Conservation (phyloP, 306 rosid genomes). For the Oxytropis ochrocephala region DNA sequence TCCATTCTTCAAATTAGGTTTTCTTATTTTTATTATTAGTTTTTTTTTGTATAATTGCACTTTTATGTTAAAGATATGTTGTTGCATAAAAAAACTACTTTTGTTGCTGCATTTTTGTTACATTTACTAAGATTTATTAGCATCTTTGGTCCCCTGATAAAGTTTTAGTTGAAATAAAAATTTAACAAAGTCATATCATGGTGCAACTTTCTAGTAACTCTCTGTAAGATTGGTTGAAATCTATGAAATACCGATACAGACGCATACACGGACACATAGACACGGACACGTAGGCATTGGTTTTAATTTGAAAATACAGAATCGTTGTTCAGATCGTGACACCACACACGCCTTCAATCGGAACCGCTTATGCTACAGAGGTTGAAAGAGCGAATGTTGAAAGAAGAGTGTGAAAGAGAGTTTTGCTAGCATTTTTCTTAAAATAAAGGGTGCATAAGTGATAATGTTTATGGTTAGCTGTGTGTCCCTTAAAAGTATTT, state of each 20-base stretch:
- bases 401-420: no score
- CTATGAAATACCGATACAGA: no score
- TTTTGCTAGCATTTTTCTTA: no score
- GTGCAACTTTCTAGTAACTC: neutral
- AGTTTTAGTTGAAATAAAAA: neutral
- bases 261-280: no score
- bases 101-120: neutral
- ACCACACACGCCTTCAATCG: no score
- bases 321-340: no score
- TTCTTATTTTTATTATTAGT: neutral
- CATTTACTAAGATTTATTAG: neutral
- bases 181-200: neutral
- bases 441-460: neutral
- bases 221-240: no score
- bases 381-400: no score
- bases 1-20: neutral
- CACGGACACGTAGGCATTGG: no score
- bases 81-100: neutral
- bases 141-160: neutral
- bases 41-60: neutral
- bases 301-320: no score
- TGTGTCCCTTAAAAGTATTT: slow-evolving; percentile 14
- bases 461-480: neutral
- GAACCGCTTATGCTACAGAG: no score
- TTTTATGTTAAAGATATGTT: neutral